Evolutionary conservation across 345 rosid species (phyloP).

Genomic region (Limnanthes douglasii): DNA sequence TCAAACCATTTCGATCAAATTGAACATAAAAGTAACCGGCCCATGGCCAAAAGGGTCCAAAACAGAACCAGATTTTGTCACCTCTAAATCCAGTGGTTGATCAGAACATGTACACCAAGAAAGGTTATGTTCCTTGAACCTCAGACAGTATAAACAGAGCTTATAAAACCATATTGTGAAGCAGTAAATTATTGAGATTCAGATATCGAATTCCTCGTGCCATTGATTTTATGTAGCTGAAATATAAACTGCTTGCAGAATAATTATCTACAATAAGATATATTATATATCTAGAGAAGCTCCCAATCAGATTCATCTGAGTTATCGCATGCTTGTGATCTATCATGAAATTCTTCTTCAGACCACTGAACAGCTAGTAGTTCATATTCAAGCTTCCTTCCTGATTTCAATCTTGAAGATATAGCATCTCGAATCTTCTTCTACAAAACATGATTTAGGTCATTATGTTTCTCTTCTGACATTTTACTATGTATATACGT

Average conservation of each 20-base stretch:
- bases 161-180: no score
- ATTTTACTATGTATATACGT: no score
- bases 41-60: no score
- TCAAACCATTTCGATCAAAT: no score
- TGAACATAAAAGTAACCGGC: no score
- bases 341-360: constrained; percentile 10
- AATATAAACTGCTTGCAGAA: constrained; percentile 3
- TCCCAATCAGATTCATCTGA: constrained; percentile 66
- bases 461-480: no score
- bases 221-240: constrained; percentile 7
- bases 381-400: constrained; percentile 49
- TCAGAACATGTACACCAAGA: no score
- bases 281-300: constrained; percentile 26
- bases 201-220: constrained; percentile 1
- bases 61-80: no score
- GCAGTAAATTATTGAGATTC: neutral
- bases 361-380: constrained; percentile 33
- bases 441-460: constrained; percentile 12
- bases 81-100: no score
- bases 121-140: no score
- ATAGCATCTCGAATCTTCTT: constrained; percentile 43
- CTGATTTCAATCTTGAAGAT: constrained; percentile 37
- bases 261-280: constrained; percentile 3
- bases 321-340: constrained; percentile 6
- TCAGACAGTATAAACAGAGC: no score